phyloP scores from a whole-genome alignment of 2,329 filamentous ascomycete species.

The Kalmusia sp. region DNA sequence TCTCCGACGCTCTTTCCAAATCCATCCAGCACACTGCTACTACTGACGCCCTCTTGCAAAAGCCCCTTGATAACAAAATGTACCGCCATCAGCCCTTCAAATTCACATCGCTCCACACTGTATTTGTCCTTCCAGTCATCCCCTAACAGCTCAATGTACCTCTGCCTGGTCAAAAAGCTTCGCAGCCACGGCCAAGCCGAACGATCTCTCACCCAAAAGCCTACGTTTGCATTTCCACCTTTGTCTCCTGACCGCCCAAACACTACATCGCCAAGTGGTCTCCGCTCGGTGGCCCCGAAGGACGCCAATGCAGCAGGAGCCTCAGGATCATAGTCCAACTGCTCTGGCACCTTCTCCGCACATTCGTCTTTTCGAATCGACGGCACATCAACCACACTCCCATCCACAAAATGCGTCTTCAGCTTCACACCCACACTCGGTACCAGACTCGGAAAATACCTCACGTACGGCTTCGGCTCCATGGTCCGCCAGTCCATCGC shows the following conservation, averaged over 20 bases:
- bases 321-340: constrained; percentile 34
- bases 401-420: constrained; percentile 17
- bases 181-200: constrained; percentile 32
- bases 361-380: constrained; percentile 18
- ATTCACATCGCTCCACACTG: constrained; percentile 19
- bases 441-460: constrained; percentile 19
- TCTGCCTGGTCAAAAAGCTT: constrained; percentile 20
- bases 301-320: constrained; percentile 26
- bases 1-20: constrained; percentile 48
- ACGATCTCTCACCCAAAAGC: constrained; percentile 27
- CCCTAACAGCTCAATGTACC: constrained; percentile 20
- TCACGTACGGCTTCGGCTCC: constrained; percentile 35
- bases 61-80: constrained; percentile 54
- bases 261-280: constrained; percentile 44
- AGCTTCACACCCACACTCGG: constrained; percentile 23
- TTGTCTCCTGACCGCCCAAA: constrained; percentile 36
- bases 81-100: constrained; percentile 39
- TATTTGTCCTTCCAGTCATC: constrained; percentile 22
- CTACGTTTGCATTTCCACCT: constrained; percentile 32
- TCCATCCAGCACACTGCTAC: constrained; percentile 51
- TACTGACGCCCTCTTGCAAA: constrained; percentile 51
- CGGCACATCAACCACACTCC: constrained; percentile 8
- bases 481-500: constrained; percentile 48
- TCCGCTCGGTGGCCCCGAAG: constrained; percentile 41
- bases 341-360: constrained; percentile 7